Percentiles rank a stretch among this genome's conserved stretches.
These are phyloP conservation scores for Calonectria hongkongensis DNA, from an alignment of 2,329 filamentous ascomycete species.

Conservation along the genomic window DNA sequence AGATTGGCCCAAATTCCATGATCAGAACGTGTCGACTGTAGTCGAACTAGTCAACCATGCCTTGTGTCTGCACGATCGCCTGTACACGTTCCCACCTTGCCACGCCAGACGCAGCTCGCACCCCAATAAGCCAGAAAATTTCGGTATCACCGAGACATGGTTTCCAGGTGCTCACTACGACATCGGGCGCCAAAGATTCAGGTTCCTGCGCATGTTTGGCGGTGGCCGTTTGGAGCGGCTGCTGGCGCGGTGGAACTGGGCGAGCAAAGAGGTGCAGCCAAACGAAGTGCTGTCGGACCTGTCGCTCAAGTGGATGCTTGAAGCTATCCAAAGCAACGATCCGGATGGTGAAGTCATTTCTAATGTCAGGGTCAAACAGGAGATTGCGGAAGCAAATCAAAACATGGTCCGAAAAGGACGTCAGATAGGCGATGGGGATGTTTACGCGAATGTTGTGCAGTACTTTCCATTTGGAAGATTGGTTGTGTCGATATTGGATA, in stretches of 20 bases:
- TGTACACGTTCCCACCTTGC: conserved; percentile 49
- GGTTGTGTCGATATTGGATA: neutral
- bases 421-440: conserved; percentile 21
- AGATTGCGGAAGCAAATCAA: conserved; percentile 3
- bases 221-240: conserved; percentile 51
- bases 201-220: conserved; percentile 40
- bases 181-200: conserved; percentile 48
- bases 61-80: conserved; percentile 47
- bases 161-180: conserved; percentile 53
- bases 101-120: conserved; percentile 36
- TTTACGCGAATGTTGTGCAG: conserved; percentile 13
- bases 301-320: conserved; percentile 49
- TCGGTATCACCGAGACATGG: conserved; percentile 47
- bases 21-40: conserved; percentile 51
- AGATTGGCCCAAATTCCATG: conserved; percentile 53
- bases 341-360: conserved; percentile 14
- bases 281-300: conserved; percentile 50
- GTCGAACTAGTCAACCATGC: conserved; percentile 52
- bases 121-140: conserved; percentile 6
- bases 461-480: conserved; percentile 25
- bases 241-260: conserved; percentile 53
- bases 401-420: neutral
- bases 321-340: conserved; percentile 38
- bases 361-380: neutral
- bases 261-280: conserved; percentile 45